phyloP scores from a whole-genome alignment of 2,329 filamentous ascomycete genomes.

The Ceratocystiopsis sp. region DNA sequence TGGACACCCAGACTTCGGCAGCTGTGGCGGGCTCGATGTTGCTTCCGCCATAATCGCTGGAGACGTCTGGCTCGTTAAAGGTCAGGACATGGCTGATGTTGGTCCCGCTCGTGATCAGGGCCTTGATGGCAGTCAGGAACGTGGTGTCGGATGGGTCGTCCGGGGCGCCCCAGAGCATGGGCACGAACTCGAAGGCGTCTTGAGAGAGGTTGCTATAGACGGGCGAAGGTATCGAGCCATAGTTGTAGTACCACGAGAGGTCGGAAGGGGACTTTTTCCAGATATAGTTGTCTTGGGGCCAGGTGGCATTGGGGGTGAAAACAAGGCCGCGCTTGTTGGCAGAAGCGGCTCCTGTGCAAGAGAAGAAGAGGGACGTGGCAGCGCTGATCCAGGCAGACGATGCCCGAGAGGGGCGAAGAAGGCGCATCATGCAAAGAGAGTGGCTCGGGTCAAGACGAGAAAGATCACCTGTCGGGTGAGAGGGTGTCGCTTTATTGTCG shows the following conservation, averaged over 20 bases:
- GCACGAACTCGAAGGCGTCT: conserved; percentile 52
- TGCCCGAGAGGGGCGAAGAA: neutral
- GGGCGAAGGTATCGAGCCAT: conserved; percentile 37
- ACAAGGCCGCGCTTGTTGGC: conserved; percentile 56
- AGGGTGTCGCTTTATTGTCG: no score
- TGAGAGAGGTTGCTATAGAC: conserved; percentile 31
- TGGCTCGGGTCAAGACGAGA: neutral
- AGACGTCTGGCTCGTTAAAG: conserved; percentile 66
- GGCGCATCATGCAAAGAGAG: neutral
- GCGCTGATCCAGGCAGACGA: neutral
- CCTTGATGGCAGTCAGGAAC: conserved; percentile 43
- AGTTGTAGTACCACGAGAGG: conserved; percentile 80
- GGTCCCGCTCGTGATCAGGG: conserved; percentile 30
- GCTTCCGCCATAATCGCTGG: conserved; percentile 39
- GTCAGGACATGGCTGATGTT: conserved; percentile 53
- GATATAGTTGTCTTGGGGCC: conserved; percentile 44
- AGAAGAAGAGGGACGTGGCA: conserved; percentile 1
- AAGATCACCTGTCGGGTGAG: neutral
- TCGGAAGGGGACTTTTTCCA: conserved; percentile 41
- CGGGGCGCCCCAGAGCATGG: conserved; percentile 59
- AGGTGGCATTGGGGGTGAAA: conserved; percentile 40
- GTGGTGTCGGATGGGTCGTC: conserved; percentile 30
- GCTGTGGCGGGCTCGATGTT: conserved; percentile 41
- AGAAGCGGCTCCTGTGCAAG: conserved; percentile 17
- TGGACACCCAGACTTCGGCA: conserved; percentile 50